Evolutionary conservation across 2,329 filamentous ascomycete species (phyloP).

Genomic region (Leptographium wingfieldii): DNA sequence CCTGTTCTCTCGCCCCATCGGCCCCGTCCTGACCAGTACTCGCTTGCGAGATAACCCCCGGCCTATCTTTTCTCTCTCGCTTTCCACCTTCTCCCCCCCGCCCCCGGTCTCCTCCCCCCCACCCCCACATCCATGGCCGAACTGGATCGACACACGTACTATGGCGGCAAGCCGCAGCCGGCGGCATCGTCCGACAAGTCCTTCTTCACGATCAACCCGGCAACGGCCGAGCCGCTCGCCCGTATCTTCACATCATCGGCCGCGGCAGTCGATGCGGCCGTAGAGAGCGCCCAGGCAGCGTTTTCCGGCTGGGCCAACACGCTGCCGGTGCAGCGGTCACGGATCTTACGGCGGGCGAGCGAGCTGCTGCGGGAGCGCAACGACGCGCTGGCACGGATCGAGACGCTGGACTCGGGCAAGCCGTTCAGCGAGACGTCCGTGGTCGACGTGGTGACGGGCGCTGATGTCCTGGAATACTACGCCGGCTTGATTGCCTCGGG

Average conservation of each 20-base stretch:
- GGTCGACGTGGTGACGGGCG: constrained; percentile 53
- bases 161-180: constrained; percentile 55
- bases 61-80: background rate
- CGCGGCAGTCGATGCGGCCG: constrained; percentile 50
- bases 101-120: too few species aligned
- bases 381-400: constrained; percentile 64
- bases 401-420: constrained; percentile 81
- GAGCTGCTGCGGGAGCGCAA: constrained; percentile 62
- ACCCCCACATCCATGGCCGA: constrained; percentile 5
- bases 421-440: constrained; percentile 72
- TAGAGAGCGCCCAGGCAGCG: constrained; percentile 56
- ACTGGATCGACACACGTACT: constrained; percentile 52
- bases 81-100: background rate
- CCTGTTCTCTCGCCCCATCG: background rate
- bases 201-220: constrained; percentile 64
- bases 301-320: constrained; percentile 69
- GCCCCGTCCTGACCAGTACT: too few species aligned
- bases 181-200: constrained; percentile 45
- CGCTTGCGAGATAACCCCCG: too few species aligned
- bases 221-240: constrained; percentile 55
- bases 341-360: constrained; percentile 64
- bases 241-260: constrained; percentile 59
- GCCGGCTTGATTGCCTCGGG: constrained; percentile 20
- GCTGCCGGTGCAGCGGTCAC: constrained; percentile 50
- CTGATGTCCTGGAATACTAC: constrained; percentile 27